These are phyloP conservation scores for Cylindrotheca fusiformis DNA, from an alignment of 108 stramenopile species.

Conservation along the genomic window DNA sequence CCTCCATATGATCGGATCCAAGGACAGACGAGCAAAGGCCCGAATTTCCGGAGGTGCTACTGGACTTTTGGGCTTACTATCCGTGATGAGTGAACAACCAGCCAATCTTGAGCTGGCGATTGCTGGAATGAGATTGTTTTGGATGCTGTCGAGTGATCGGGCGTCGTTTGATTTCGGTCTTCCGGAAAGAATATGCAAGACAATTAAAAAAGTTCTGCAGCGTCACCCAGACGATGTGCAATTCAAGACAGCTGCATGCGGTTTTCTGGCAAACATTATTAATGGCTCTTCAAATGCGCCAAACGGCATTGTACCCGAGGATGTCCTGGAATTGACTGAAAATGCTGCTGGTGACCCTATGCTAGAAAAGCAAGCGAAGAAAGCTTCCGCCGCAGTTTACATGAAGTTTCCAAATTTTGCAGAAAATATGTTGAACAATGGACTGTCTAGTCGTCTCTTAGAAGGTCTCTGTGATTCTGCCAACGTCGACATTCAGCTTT, in stretches of 20 bases:
- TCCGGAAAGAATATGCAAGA: not conserved
- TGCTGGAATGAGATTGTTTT: constrained; percentile 11
- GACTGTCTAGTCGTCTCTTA: not conserved
- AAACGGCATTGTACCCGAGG: constrained; percentile 1
- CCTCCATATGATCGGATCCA: not conserved
- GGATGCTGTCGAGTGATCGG: constrained; percentile 9
- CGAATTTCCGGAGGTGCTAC: constrained; percentile 1
- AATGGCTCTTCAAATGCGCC: not conserved
- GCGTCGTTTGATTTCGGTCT: constrained; percentile 19
- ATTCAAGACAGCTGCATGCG: constrained; percentile 18
- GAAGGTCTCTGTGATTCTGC: constrained; percentile 13
- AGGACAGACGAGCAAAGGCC: constrained; percentile 3
- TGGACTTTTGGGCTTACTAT: not conserved
- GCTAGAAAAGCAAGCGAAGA: not conserved
- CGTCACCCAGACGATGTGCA: constrained; percentile 4
- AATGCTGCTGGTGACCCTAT: not conserved
- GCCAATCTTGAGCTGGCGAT: not conserved
- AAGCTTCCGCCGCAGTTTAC: constrained; percentile 1
- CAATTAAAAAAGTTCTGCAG: constrained; percentile 1
- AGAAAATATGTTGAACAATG: constrained; percentile 1
- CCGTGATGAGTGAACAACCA: not conserved
- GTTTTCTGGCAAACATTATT: constrained; percentile 20
- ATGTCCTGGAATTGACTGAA: not conserved
- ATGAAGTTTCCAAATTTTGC: constrained; percentile 6
- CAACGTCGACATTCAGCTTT: not conserved